Percentiles rank a stretch among this genome's conserved stretches.
Evolutionary conservation across 192 early-diverging fungal species (phyloP).

Genomic region (Entomortierella lignicola): DNA sequence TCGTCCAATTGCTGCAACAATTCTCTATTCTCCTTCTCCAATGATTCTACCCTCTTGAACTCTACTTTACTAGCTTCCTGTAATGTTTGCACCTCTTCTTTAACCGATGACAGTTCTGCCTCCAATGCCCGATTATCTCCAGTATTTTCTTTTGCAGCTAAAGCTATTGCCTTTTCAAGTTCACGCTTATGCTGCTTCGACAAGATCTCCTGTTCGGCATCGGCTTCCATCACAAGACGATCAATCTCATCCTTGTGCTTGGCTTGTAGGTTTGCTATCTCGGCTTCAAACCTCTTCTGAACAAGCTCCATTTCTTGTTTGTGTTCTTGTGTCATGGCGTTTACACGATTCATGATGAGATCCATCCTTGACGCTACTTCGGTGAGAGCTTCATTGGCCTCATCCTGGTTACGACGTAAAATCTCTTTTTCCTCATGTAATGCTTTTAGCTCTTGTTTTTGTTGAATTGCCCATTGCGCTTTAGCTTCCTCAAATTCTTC

Average conservation of each 20-base stretch:
- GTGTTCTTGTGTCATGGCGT: constrained; percentile 16
- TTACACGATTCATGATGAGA: neutral
- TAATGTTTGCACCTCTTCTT: constrained; percentile 6
- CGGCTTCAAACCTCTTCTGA: neutral
- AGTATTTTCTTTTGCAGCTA: neutral
- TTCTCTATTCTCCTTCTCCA: constrained; percentile 5
- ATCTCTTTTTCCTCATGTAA: constrained; percentile 17
- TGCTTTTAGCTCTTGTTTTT: neutral
- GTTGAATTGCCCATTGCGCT: neutral
- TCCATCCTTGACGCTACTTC: constrained; percentile 12
- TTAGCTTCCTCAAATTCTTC: constrained; percentile 14
- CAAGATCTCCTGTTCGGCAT: constrained; percentile 22
- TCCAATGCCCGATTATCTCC: neutral
- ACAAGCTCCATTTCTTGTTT: constrained; percentile 15
- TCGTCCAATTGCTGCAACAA: constrained; percentile 9
- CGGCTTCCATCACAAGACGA: constrained; percentile 22
- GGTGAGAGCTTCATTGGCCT: constrained; percentile 1
- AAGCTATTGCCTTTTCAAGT: neutral
- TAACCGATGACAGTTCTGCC: neutral
- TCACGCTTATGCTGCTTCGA: constrained; percentile 3
- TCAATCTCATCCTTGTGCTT: constrained; percentile 27
- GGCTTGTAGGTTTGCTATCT: constrained; percentile 2
- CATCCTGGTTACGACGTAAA: neutral
- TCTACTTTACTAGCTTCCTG: constrained; percentile 3
- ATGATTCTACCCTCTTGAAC: neutral